phyloP scores from a whole-genome alignment of 2,329 filamentous ascomycete genomes.

The Colletotrichum liriopes region DNA sequence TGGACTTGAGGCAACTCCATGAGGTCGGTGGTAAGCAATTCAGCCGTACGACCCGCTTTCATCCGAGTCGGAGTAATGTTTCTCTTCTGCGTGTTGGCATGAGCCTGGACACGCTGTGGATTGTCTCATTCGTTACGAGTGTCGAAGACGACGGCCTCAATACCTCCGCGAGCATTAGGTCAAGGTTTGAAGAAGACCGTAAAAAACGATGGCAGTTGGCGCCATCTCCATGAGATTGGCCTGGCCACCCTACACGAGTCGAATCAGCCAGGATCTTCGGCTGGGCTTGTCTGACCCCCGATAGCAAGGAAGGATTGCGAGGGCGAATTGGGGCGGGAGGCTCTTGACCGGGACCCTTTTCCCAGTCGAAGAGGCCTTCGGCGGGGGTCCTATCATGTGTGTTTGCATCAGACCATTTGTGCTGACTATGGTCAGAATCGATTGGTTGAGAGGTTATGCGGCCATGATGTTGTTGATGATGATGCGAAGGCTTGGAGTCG shows the following conservation, averaged over 20 bases:
- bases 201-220: neutral
- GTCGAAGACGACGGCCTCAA: neutral
- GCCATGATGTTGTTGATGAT: neutral
- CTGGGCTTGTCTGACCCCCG: conserved; percentile 4
- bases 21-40: neutral
- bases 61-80: neutral
- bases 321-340: neutral
- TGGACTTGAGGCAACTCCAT: neutral
- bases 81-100: neutral
- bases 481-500: conserved; percentile 1
- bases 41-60: neutral
- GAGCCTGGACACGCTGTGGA: neutral
- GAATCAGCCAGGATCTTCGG: conserved; percentile 13
- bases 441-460: neutral
- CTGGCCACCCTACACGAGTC: neutral
- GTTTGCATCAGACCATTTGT: conserved; percentile 11
- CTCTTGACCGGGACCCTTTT: conserved; percentile 11
- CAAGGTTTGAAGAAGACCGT: neutral
- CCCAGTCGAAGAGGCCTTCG: neutral
- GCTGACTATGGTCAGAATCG: conserved; percentile 5
- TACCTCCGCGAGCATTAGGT: neutral
- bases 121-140: neutral
- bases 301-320: conserved; percentile 3
- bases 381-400: neutral
- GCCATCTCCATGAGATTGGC: neutral